Evolutionary conservation across 768 basidiomycete species (phyloP), one percentile per base, ranked within the genome.

Genomic region (Saitozyma podzolica): DNA sequence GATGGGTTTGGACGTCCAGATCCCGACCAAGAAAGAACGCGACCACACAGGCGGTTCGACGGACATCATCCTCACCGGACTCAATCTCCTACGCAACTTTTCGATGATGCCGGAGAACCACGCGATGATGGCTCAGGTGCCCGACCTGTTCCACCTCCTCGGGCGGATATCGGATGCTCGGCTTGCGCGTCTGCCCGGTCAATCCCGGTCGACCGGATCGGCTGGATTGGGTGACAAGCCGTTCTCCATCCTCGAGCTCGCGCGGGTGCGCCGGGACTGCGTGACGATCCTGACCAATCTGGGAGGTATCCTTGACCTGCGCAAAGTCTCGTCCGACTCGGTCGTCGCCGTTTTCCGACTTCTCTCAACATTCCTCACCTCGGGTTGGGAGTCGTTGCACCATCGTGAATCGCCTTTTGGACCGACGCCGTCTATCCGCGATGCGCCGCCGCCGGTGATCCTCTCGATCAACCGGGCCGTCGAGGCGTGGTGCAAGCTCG

Each of bases 81-180:
- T 87, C 50, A 92, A 90, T 77, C 86, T 97, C 72, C 82, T 97
- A 57, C 89, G 92, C 51, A 96, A 95, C 80, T 83, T 96, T 68
- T 86, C 90, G n/a, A 81, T 87, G 64, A 82, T 88, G 61, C 80
- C 80, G 8, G 89, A 94, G 66, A 95, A 95, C 70, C 77, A 84
- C 64, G 81, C 82, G 50, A 86, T 85, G 70, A 82, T 95, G 70
- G 84, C 87, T 1, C 84, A 81, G 47, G 86, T 90, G 62, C 84
- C 84, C 7, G 83, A 87, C 54, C 77, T 90, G 11, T 78, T 91
- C 42, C 85, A 86, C 68, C 70, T 90, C 37, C 70, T 93, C 54
- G 82, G 92, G 37, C 87, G 88, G 9, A 66, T 91, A n/a, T 88
- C 87, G 73, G 80, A 81, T 53, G 78, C 88, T 13, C 67, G 73